Evolutionary conservation across 2,329 filamentous ascomycete genomes (phyloP), one percentile per base, ranked within the genome.

Genomic region (Aspergillus sp.): DNA sequence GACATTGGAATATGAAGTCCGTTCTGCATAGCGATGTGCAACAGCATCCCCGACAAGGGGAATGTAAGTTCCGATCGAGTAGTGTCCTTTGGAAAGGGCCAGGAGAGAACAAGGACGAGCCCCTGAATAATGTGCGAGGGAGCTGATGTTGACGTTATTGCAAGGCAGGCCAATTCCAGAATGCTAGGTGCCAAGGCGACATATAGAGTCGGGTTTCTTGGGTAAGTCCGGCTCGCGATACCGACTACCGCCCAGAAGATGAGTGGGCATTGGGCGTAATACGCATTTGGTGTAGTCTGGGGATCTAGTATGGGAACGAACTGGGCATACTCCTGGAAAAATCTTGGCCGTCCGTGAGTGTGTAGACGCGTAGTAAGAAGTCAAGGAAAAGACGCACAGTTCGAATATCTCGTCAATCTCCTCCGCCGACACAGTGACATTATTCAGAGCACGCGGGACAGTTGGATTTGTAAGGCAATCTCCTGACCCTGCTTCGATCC

Each of bases 241-340:
- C 69, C 66, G 13, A 74, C 63, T 5, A 76, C 87, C 45, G 88
- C 83, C 91, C 91, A 96, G 72, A 96, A 96, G 1, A 96, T 81
- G 13, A 96, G 78, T 3, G 86, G 85, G 47, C 91, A 88, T 63
- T 93, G 87, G 54, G 86, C 81, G 65, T 88, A 88, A 68, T 89
- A 94, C 53, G 85, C 78, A 44, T 94, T 88, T 1, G 90, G 87
- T 0, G 82, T 74, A 58, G 86, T 84, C 9, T 78, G 67, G 5
- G 65, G 63, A 36, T 75, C 71, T 0, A 76, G 61, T 14, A 76
- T 66, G 0, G 73, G 72, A 11, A 76, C 53, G 25, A 75, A 71
- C 4, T 62, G 62, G 2, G 70, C 63, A 57, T 73, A 74, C 17
- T 73, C 63, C 1, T 60, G 61, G 52, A 74, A 75, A 51, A 68